These are phyloP conservation scores for Phaeophleospora eucalypticola DNA, from an alignment of 2,329 filamentous ascomycete genomes.

Conservation along the genomic window DNA sequence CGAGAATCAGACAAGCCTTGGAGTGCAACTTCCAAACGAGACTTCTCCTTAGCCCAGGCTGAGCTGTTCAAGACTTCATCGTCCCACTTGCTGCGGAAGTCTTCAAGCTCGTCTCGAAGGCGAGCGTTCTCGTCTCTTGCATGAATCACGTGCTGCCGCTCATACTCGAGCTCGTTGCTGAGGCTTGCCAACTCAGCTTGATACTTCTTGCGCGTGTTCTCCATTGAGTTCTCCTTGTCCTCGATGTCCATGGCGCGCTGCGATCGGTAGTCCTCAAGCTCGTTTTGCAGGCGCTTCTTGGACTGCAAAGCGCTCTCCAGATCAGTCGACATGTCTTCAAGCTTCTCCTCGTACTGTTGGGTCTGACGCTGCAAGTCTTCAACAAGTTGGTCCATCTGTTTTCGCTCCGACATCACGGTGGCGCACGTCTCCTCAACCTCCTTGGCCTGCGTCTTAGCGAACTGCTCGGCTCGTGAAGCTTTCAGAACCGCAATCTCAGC, in stretches of 20 bases:
- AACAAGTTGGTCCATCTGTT: constrained; percentile 80
- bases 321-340: constrained; percentile 89
- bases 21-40: constrained; percentile 81
- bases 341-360: constrained; percentile 81
- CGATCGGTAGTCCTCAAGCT: constrained; percentile 94
- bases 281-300: constrained; percentile 92
- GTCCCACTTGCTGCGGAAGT: constrained; percentile 94
- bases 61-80: constrained; percentile 96
- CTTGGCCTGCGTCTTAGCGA: constrained; percentile 81
- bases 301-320: constrained; percentile 79
- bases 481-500: constrained; percentile 94
- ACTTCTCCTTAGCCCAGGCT: constrained; percentile 97
- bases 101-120: constrained; percentile 92
- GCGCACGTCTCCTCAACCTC: constrained; percentile 91
- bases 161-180: constrained; percentile 87
- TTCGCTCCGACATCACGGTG: constrained; percentile 83
- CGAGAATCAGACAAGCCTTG: constrained; percentile 85
- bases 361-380: constrained; percentile 88
- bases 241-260: constrained; percentile 95
- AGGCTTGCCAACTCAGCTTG: constrained; percentile 86
- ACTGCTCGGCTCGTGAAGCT: constrained; percentile 85
- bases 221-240: constrained; percentile 92
- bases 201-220: constrained; percentile 97
- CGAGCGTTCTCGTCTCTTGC: constrained; percentile 78
- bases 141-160: constrained; percentile 84